phyloP scores from a whole-genome alignment of 2,329 filamentous ascomycete species.

The Bipolaris sorokiniana region DNA sequence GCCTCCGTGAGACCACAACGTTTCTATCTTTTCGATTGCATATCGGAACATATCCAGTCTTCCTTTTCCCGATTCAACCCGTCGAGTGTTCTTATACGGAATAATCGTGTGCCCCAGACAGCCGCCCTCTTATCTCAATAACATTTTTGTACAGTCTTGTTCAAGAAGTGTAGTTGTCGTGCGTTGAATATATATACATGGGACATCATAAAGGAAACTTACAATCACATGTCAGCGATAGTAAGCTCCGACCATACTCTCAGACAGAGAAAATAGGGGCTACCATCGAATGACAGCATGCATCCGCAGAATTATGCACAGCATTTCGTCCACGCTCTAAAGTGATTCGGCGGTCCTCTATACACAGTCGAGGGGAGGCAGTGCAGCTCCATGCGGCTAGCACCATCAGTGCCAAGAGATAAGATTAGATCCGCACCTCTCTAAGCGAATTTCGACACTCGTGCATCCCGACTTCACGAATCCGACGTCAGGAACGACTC shows the following conservation, averaged over 20 bases:
- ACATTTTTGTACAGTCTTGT: neutral
- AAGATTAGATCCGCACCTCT: slow-evolving; percentile 38
- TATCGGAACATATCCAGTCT: neutral
- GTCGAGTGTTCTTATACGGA: neutral
- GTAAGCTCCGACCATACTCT: neutral
- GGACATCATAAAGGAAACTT: neutral
- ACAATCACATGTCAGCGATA: neutral
- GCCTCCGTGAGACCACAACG: neutral
- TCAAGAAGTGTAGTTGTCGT: neutral
- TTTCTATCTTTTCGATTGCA: neutral
- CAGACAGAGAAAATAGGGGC: neutral
- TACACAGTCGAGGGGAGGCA: neutral
- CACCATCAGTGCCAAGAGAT: slow-evolving; percentile 33
- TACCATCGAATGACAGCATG: neutral
- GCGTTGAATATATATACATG: neutral
- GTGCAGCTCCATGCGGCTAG: slow-evolving; percentile 5
- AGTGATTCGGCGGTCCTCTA: neutral
- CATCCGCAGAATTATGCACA: neutral
- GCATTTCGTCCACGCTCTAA: neutral
- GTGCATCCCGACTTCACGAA: slow-evolving; percentile 21
- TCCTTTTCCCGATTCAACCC: neutral
- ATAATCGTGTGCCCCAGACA: too few species aligned
- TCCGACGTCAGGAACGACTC: slow-evolving; percentile 30
- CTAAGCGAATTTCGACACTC: slow-evolving; percentile 36
- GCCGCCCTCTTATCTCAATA: too few species aligned